Evolutionary conservation across 441 rosid species (phyloP).

Genomic region (Populus hybrid): DNA sequence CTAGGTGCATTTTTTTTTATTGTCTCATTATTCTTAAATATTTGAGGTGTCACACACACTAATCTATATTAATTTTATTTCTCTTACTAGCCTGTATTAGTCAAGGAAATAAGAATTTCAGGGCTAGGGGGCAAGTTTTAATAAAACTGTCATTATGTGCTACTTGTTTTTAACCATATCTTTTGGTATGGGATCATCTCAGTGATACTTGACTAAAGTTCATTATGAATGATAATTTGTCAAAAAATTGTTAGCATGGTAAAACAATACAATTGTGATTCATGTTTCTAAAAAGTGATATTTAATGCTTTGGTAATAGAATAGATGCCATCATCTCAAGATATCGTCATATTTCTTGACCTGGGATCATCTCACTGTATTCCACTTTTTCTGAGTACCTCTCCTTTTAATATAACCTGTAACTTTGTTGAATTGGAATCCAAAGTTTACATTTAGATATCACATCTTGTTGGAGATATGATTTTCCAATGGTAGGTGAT

Average conservation of each 20-base stretch:
- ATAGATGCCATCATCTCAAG: background rate
- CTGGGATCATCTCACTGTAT: background rate
- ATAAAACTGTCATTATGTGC: background rate
- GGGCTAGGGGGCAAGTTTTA: background rate
- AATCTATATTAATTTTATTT: too few relatives aligned
- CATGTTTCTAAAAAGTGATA: too few relatives aligned
- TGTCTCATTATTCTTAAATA: too few relatives aligned
- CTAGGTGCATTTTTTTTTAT: too few relatives aligned
- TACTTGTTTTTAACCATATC: background rate
- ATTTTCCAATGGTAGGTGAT: background rate
- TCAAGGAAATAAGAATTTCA: background rate
- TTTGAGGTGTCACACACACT: background rate
- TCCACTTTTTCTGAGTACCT: background rate
- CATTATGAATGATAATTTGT: too few relatives aligned
- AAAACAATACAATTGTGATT: too few relatives aligned
- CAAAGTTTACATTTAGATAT: background rate
- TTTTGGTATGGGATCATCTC: background rate
- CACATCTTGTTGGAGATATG: background rate
- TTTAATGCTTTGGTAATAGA: too few relatives aligned
- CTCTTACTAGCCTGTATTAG: background rate
- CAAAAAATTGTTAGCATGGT: too few relatives aligned
- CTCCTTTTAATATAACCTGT: background rate
- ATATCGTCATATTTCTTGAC: background rate
- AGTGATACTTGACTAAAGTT: background rate
- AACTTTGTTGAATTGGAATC: background rate